phyloP scores from a whole-genome alignment of 2,329 filamentous ascomycete genomes.

The Fusarium euwallaceae region DNA sequence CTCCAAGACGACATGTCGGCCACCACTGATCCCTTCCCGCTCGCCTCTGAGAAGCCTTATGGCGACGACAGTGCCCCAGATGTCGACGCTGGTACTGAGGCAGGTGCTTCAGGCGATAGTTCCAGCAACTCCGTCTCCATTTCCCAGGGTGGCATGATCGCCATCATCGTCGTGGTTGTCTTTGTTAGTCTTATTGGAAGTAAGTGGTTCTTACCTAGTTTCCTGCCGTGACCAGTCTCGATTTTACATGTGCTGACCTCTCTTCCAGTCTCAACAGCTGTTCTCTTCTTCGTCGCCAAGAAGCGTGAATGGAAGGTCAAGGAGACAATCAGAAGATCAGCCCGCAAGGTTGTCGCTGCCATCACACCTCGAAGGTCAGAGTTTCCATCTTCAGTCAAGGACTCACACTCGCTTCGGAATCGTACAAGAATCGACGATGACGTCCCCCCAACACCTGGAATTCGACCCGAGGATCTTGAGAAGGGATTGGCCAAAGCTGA shows the following conservation, averaged over 20 bases:
- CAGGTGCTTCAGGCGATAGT: conserved; percentile 75
- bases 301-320: conserved; percentile 86
- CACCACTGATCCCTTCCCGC: conserved; percentile 56
- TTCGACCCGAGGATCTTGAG: conserved; percentile 69
- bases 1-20: conserved; percentile 52
- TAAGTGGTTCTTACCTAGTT: conserved; percentile 55
- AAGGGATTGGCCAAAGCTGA: conserved; percentile 63
- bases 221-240: background rate
- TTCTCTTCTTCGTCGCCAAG: conserved; percentile 85
- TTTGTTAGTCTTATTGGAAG: conserved; percentile 77
- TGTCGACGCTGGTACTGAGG: conserved; percentile 62
- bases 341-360: conserved; percentile 70
- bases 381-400: conserved; percentile 71
- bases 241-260: conserved; percentile 30
- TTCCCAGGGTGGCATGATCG: conserved; percentile 77
- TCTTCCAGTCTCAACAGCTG: conserved; percentile 69
- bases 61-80: conserved; percentile 54
- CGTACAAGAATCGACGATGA: conserved; percentile 65
- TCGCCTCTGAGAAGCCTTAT: conserved; percentile 57
- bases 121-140: conserved; percentile 70
- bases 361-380: conserved; percentile 73
- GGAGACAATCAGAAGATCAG: conserved; percentile 77
- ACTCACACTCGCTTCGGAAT: conserved; percentile 51
- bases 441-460: conserved; percentile 70
- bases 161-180: conserved; percentile 80